phyloP scores from a whole-genome alignment of 2,329 filamentous ascomycete species.

The Incumbomyces delicatus region DNA sequence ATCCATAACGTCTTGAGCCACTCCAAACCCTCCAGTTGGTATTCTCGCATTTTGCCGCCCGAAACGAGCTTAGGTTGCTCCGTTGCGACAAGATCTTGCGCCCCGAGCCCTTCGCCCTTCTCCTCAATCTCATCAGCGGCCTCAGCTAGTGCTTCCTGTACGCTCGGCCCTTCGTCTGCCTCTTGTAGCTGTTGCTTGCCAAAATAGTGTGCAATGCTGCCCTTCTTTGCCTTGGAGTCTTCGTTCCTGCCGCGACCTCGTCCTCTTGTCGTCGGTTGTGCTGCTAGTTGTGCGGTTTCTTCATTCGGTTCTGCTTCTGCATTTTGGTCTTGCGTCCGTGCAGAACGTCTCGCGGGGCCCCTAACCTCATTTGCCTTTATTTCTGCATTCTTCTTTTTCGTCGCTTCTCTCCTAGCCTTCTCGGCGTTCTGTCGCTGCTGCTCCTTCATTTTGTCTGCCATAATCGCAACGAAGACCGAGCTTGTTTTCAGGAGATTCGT shows the following conservation, averaged over 20 bases:
- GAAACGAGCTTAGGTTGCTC: slow-evolving; percentile 76
- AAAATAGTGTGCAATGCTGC: slow-evolving; percentile 50
- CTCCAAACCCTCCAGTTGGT: slow-evolving; percentile 86
- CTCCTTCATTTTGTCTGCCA: slow-evolving; percentile 41
- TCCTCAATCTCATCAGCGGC: slow-evolving; percentile 49
- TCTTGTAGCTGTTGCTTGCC: slow-evolving; percentile 49
- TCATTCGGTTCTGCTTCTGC: slow-evolving; percentile 21
- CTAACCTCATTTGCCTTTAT: slow-evolving; percentile 23
- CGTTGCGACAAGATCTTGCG: slow-evolving; percentile 65
- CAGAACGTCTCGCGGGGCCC: slow-evolving; percentile 15
- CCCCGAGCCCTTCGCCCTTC: slow-evolving; percentile 51
- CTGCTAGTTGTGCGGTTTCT: slow-evolving; percentile 23
- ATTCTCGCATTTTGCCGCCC: slow-evolving; percentile 83
- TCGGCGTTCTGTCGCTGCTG: slow-evolving; percentile 36
- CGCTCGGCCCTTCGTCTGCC: slow-evolving; percentile 42
- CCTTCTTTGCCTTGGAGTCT: slow-evolving; percentile 20
- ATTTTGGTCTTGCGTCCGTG: slow-evolving; percentile 6
- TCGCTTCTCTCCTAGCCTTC: slow-evolving; percentile 29
- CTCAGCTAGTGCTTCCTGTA: slow-evolving; percentile 49
- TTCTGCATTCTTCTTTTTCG: slow-evolving; percentile 24
- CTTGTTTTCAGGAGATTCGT: slow-evolving; percentile 38
- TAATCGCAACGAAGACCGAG: slow-evolving; percentile 40
- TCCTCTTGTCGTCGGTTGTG: slow-evolving; percentile 7
- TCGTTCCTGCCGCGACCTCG: slow-evolving; percentile 24
- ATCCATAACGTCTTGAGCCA: slow-evolving; percentile 80